Evolutionary conservation across 1,139 yeast genomes (phyloP).

Genomic region (Blastobotrys aristatus): DNA sequence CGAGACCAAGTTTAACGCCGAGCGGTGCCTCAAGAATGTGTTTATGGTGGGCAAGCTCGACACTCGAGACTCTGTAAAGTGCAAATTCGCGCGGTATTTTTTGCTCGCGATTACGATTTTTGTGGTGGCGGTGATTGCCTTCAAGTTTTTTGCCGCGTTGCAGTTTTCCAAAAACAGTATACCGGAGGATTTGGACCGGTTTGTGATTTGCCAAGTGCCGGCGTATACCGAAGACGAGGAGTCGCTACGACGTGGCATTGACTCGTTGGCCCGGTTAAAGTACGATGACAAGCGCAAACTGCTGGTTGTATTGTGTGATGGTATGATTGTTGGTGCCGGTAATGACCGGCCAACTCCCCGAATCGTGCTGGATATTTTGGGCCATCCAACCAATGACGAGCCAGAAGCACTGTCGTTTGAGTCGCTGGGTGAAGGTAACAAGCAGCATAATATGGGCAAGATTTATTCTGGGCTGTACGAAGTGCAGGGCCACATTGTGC

Average conservation of each 20-base stretch:
- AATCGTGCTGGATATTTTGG: conserved; percentile 40
- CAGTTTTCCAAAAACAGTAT: conserved; percentile 34
- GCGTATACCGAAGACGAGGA: conserved; percentile 43
- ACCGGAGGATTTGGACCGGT: conserved; percentile 39
- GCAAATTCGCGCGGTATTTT: conserved; percentile 40
- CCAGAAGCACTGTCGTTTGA: conserved; percentile 39
- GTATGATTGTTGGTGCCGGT: conserved; percentile 43
- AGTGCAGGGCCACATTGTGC: conserved; percentile 42
- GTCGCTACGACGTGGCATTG: conserved; percentile 40
- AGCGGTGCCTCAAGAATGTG: conserved; percentile 36
- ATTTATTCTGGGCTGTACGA: conserved; percentile 41
- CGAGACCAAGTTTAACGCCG: conserved; percentile 26
- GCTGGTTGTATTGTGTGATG: conserved; percentile 39
- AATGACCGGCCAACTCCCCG: conserved; percentile 41
- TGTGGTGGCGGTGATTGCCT: conserved; percentile 35
- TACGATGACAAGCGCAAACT: conserved; percentile 41
- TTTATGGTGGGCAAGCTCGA: conserved; percentile 40
- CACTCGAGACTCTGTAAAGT: conserved; percentile 36
- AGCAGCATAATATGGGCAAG: conserved; percentile 41
- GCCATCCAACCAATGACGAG: conserved; percentile 37
- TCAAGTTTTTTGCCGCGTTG: conserved; percentile 40
- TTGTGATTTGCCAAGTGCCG: conserved; percentile 41
- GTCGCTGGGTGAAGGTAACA: conserved; percentile 39
- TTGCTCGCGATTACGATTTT: conserved; percentile 38
- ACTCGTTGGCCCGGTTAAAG: conserved; percentile 38